These are phyloP conservation scores for Vachellia collinsii DNA, from an alignment of 306 rosid genomes.

Conservation along the genomic window DNA sequence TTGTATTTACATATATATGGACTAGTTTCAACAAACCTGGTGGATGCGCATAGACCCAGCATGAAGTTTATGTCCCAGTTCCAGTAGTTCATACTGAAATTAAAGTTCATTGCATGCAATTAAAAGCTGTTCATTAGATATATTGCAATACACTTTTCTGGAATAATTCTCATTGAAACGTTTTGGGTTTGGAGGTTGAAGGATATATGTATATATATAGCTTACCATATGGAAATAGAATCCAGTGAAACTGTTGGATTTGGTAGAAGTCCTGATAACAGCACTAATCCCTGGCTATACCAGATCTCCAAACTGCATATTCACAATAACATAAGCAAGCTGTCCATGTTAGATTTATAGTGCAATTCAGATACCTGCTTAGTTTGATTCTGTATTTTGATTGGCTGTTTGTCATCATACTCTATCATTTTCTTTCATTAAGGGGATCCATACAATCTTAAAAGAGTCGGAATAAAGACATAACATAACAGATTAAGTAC, in stretches of 20 bases:
- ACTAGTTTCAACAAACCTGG: constrained; percentile 43
- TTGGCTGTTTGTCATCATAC: neutral
- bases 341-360: neutral
- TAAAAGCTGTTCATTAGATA: neutral
- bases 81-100: constrained; percentile 54
- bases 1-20: neutral
- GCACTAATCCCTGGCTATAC: constrained; percentile 53
- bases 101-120: neutral
- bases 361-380: neutral
- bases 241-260: constrained; percentile 52
- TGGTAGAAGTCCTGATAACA: constrained; percentile 59
- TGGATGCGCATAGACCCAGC: constrained; percentile 54
- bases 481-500: neutral
- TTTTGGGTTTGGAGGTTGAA: neutral
- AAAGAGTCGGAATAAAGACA: neutral
- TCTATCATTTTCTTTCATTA: neutral
- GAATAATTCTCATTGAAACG: neutral
- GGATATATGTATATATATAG: neutral
- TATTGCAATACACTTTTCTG: neutral
- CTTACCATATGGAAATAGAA: constrained; percentile 55
- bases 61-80: constrained; percentile 51
- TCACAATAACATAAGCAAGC: neutral
- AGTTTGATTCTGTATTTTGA: neutral
- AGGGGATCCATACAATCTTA: neutral
- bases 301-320: constrained; percentile 59